Evolutionary conservation across 1,284 basidiomycete genomes (phyloP).

Genomic region (Moesziomyces parantarcticus): DNA sequence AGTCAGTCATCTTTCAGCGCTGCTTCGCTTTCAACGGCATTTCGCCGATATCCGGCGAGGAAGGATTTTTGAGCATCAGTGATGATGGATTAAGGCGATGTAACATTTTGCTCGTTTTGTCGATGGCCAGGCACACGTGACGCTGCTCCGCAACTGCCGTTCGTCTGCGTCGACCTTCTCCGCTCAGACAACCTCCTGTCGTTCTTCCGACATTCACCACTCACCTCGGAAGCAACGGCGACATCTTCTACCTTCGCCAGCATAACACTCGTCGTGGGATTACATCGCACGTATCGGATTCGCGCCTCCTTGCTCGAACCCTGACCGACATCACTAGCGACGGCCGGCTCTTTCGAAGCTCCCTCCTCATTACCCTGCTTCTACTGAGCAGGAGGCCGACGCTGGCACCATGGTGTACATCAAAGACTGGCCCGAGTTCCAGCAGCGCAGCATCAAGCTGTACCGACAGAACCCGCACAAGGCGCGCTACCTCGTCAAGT

Average conservation of each 20-base stretch:
- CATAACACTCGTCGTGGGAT: no score
- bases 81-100: neutral
- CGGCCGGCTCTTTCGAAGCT: neutral
- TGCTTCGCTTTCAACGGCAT: constrained; percentile 7
- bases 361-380: neutral
- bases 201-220: no score
- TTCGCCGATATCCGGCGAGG: neutral
- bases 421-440: constrained; percentile 58
- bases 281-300: no score
- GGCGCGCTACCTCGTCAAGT: constrained; percentile 58
- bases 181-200: no score
- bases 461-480: constrained; percentile 44
- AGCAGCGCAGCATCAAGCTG: constrained; percentile 51
- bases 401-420: constrained; percentile 55
- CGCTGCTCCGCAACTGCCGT: constrained; percentile 3
- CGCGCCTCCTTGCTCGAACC: neutral
- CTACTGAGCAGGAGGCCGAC: neutral
- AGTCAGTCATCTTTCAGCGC: constrained; percentile 6
- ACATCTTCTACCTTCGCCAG: neutral
- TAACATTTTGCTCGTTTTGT: neutral
- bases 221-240: neutral
- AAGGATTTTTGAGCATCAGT: neutral
- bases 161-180: no score
- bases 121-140: constrained; percentile 18
- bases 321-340: no score